phyloP scores from a whole-genome alignment of 2,329 filamentous ascomycete genomes.

The Sordariomycetes sp. region DNA sequence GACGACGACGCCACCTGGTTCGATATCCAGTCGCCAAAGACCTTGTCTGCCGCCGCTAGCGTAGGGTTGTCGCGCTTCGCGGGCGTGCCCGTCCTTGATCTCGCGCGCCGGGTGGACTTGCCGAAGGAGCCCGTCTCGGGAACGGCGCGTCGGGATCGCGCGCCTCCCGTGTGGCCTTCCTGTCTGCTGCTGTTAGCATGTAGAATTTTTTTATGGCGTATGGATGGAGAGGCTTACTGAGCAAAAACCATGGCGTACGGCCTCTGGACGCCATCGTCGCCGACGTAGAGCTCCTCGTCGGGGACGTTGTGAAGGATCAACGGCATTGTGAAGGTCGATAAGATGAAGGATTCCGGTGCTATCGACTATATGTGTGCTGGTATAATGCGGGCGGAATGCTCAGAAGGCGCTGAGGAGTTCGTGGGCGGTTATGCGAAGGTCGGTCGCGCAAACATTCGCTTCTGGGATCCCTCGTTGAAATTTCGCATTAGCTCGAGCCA shows the following conservation, averaged over 20 bases:
- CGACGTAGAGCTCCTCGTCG: conserved; percentile 53
- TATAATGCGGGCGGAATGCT: neutral
- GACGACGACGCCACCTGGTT: conserved; percentile 24
- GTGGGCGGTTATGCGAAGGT: neutral
- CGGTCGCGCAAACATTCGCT: neutral
- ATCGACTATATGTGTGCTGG: neutral
- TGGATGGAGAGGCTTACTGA: conserved; percentile 29
- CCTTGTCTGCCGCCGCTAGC: conserved; percentile 44
- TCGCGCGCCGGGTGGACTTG: conserved; percentile 50
- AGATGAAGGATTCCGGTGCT: neutral
- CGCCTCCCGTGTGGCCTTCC: conserved; percentile 33
- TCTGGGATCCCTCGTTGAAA: neutral
- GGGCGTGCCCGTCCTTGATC: conserved; percentile 46
- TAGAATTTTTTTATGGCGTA: neutral
- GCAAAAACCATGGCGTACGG: conserved; percentile 55
- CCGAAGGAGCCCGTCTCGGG: conserved; percentile 53
- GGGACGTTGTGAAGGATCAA: conserved; percentile 57
- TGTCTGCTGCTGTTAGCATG: conserved; percentile 22
- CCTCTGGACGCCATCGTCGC: conserved; percentile 50
- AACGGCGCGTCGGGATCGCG: conserved; percentile 37
- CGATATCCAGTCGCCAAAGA: conserved; percentile 46
- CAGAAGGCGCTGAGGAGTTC: neutral
- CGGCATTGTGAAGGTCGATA: conserved; percentile 37
- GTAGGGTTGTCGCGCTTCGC: conserved; percentile 48
- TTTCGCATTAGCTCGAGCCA: neutral